These are phyloP conservation scores for Leishmania guyanensis DNA, from an alignment of 208 protist genomes.

Conservation along the genomic window DNA sequence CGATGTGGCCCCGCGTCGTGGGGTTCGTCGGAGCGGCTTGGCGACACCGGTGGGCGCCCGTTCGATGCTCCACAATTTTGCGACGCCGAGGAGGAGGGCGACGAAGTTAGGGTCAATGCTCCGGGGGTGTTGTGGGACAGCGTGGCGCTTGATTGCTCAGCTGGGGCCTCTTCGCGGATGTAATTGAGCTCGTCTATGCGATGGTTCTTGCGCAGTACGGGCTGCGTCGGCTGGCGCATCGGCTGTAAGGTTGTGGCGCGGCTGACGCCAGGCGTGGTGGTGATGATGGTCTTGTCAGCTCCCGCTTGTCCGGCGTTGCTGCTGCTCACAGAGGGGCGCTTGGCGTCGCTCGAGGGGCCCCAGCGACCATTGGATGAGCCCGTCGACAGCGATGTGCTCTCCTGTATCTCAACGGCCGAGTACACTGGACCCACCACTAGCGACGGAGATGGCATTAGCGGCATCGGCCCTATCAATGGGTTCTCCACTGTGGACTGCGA, in stretches of 20 bases:
- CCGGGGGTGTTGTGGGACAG: not conserved
- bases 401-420: constrained; percentile 23
- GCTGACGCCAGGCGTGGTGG: not conserved
- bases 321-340: constrained; percentile 1
- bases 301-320: not conserved
- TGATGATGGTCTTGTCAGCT: not conserved
- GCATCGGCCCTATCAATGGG: not conserved
- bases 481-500: not conserved
- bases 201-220: constrained; percentile 6
- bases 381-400: not conserved
- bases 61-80: not conserved
- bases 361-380: not conserved
- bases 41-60: not conserved
- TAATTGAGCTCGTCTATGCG: constrained; percentile 24
- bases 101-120: not conserved
- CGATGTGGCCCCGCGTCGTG: not conserved
- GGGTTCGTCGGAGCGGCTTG: not conserved
- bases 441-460: not conserved
- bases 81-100: not conserved
- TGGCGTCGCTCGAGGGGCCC: not conserved
- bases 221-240: not conserved
- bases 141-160: not conserved
- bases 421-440: constrained; percentile 12
- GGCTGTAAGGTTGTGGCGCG: not conserved
- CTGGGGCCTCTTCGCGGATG: constrained; percentile 5